Base-by-base conservation (phyloP, 345 rosid species). In the Pistacia atlantica region DNA sequence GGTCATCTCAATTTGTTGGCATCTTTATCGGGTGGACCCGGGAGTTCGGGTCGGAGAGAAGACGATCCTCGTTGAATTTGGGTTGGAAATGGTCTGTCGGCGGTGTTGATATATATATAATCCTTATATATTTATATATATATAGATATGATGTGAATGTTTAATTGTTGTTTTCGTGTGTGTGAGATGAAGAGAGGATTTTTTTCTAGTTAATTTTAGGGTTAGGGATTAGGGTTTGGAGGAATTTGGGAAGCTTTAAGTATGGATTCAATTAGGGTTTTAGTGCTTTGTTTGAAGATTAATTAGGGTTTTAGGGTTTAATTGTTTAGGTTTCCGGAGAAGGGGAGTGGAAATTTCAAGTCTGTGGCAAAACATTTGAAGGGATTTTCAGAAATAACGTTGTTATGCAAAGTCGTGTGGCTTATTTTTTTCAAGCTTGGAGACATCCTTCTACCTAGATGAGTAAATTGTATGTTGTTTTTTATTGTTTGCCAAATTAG, bases 1-100 rank as follows among this genome's bases (percentile, higher is more conserved):
- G 94, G 97, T 10, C 97, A 93, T 82, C 87, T 93, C 35, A 93
- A 93, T 81, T 84, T 93, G 82, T 84, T 93, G 78, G 96, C 97
- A n/a, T 88, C 96, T 25, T 90, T 93, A 67, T 91, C 97, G 9
- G 92, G 92, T 77, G 94, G 94, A 51, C 83, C 87, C 20, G 86
- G 87, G 4, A 80, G 88, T 79, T 89, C 97, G 12, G 88, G 84
- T 71, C 86, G 87, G 75, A 89, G 95, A 82, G 95, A 86, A 35
- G 93, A 90, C 14, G 92, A 88, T 65, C 83, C 78, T 6, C 88
- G 90, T 71, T 87, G 84, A 89, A 80, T 69, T 73, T 33, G 38
- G 56, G 65, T 75, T 57, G 28, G 49, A n/a, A 12, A 57, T 65
- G 64, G 65, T 37, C 67, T 35, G 49, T 14, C 12, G 79, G 67